Evolutionary conservation across 352 stramenopile species (phyloP).

Genomic region (Phytophthora crassamura): DNA sequence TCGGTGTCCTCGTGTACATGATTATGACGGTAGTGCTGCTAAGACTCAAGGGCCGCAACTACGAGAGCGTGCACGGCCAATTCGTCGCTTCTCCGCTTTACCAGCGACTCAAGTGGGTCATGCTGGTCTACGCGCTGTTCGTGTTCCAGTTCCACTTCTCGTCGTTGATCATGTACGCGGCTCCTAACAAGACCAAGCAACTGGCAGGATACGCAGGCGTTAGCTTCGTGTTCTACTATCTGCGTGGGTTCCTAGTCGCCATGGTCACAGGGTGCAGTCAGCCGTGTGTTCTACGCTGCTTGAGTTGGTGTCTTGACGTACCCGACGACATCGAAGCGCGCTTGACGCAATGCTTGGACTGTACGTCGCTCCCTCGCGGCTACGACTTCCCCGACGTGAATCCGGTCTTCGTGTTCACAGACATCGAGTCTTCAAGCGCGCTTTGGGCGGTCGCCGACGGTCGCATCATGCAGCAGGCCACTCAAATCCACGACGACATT

Average conservation of each 20-base stretch:
- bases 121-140: constrained; percentile 57
- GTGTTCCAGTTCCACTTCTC: constrained; percentile 60
- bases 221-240: constrained; percentile 51
- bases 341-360: constrained; percentile 33
- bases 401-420: constrained; percentile 65
- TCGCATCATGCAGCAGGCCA: constrained; percentile 44
- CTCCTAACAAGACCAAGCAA: constrained; percentile 12
- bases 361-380: background rate
- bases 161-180: constrained; percentile 48
- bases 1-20: constrained; percentile 42
- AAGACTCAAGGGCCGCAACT: constrained; percentile 45
- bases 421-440: constrained; percentile 63
- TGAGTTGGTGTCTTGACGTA: constrained; percentile 32
- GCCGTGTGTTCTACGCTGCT: constrained; percentile 43
- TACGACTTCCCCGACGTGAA: constrained; percentile 25
- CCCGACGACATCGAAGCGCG: constrained; percentile 41
- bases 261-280: constrained; percentile 53
- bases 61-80: constrained; percentile 50
- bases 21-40: constrained; percentile 34
- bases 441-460: constrained; percentile 48
- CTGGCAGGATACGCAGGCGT: constrained; percentile 35
- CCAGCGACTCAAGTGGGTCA: constrained; percentile 51
- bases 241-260: constrained; percentile 47
- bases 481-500: constrained; percentile 51
- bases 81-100: constrained; percentile 60